These are phyloP conservation scores for Entophlyctis luteolus DNA, from an alignment of 192 early-diverging fungal species.

Conservation along the genomic window DNA sequence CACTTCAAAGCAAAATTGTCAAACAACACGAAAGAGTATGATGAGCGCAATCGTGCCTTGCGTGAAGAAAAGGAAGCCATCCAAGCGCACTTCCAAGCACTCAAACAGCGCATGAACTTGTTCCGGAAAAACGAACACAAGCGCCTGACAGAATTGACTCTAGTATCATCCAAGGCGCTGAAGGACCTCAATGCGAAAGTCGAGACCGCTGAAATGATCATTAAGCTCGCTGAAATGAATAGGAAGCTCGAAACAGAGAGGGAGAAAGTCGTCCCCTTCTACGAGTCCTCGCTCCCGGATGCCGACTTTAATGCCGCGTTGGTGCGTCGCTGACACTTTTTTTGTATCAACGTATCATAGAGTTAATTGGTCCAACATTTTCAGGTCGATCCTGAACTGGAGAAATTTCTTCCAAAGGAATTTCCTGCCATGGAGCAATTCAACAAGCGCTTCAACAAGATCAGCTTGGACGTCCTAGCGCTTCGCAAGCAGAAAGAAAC, in stretches of 20 bases:
- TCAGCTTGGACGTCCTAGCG: constrained; percentile 47
- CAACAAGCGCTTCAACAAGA: constrained; percentile 60
- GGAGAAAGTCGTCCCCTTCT: constrained; percentile 53
- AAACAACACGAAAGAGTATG: constrained; percentile 48
- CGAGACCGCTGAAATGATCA: constrained; percentile 56
- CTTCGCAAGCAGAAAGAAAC: constrained; percentile 42
- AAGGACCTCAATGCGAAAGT: constrained; percentile 49
- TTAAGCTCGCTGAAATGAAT: constrained; percentile 63
- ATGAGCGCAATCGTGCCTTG: constrained; percentile 45
- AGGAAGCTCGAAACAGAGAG: constrained; percentile 59
- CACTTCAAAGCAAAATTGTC: constrained; percentile 45
- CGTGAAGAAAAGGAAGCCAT: constrained; percentile 56
- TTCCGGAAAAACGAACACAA: constrained; percentile 51
- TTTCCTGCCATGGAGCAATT: constrained; percentile 55
- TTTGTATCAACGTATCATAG: not conserved
- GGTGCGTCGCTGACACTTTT: constrained; percentile 4
- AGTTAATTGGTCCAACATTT: constrained; percentile 13
- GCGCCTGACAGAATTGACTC: constrained; percentile 48
- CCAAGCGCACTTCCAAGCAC: constrained; percentile 50
- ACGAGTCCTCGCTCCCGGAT: constrained; percentile 1
- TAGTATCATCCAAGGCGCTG: constrained; percentile 43
- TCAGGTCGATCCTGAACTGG: constrained; percentile 18
- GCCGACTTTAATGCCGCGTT: constrained; percentile 2
- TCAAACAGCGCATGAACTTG: constrained; percentile 54
- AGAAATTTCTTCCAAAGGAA: constrained; percentile 39